phyloP scores from a whole-genome alignment of 2,329 filamentous ascomycete genomes.

The Periconia sp. region DNA sequence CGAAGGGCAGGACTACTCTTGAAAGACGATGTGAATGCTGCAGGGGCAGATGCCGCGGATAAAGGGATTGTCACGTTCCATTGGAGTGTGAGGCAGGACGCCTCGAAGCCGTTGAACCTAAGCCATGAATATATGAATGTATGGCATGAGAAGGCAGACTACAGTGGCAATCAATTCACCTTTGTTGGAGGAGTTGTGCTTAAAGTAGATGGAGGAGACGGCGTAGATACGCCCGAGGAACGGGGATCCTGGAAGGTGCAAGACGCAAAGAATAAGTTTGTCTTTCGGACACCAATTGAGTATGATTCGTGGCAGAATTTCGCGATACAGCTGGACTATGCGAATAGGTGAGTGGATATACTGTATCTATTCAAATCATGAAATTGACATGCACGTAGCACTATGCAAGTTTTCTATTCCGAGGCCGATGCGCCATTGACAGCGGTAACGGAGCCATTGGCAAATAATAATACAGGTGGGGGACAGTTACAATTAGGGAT shows the following conservation, averaged over 20 bases:
- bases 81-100: slow-evolving; percentile 31
- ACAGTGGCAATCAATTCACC: slow-evolving; percentile 30
- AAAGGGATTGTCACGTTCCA: slow-evolving; percentile 31
- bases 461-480: slow-evolving; percentile 31
- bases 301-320: slow-evolving; percentile 33
- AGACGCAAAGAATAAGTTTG: slow-evolving; percentile 24
- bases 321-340: slow-evolving; percentile 29
- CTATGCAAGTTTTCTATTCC: slow-evolving; percentile 32
- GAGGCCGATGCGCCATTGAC: slow-evolving; percentile 15
- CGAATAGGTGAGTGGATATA: slow-evolving; percentile 24
- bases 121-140: slow-evolving; percentile 40
- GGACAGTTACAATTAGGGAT: slow-evolving; percentile 36
- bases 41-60: slow-evolving; percentile 26
- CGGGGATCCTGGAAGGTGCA: slow-evolving; percentile 28
- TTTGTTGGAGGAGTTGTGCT: slow-evolving; percentile 29
- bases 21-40: slow-evolving; percentile 26
- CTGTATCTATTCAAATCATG: no score
- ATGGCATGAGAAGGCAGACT: slow-evolving; percentile 35
- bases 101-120: slow-evolving; percentile 22
- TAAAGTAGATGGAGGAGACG: slow-evolving; percentile 24
- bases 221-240: slow-evolving; percentile 19
- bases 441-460: slow-evolving; percentile 17
- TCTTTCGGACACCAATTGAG: slow-evolving; percentile 22
- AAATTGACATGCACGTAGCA: no score
- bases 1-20: slow-evolving; percentile 29